phyloP scores from a whole-genome alignment of 2,329 filamentous ascomycete genomes.

The Colletotrichum cordylinicola region DNA sequence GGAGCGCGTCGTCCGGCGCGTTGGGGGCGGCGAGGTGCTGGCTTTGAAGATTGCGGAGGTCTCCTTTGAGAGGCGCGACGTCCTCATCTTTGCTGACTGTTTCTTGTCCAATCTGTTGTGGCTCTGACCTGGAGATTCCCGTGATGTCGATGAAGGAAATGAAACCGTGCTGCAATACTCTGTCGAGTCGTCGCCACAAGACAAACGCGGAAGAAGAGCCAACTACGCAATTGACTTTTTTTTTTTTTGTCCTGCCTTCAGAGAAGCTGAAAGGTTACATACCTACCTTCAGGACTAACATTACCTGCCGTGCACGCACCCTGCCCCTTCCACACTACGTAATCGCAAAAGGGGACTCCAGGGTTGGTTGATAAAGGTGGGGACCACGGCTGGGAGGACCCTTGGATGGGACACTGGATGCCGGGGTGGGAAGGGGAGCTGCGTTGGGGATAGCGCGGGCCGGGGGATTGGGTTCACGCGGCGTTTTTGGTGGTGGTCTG shows the following conservation, averaged over 20 bases:
- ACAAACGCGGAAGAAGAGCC: not conserved
- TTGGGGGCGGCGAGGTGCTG: constrained; percentile 38
- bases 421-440: not conserved
- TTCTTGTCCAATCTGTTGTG: not conserved
- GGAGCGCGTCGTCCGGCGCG: constrained; percentile 55
- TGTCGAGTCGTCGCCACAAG: not conserved
- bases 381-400: not conserved
- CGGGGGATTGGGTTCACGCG: not conserved
- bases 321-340: not conserved
- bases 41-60: constrained; percentile 59
- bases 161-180: not conserved
- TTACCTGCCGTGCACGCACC: not conserved
- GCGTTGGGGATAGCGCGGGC: not conserved
- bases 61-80: constrained; percentile 64
- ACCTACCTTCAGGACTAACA: not conserved
- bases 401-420: not conserved
- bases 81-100: constrained; percentile 49
- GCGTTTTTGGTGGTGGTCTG: not conserved
- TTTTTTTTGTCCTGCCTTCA: not conserved
- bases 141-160: not conserved
- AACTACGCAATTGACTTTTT: not conserved
- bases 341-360: not conserved
- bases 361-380: not conserved
- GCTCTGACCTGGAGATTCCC: not conserved
- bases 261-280: not conserved